Conservation (phyloP, 495 filamentous ascomycete genomes). For the Penicillium verhagenii region DNA sequence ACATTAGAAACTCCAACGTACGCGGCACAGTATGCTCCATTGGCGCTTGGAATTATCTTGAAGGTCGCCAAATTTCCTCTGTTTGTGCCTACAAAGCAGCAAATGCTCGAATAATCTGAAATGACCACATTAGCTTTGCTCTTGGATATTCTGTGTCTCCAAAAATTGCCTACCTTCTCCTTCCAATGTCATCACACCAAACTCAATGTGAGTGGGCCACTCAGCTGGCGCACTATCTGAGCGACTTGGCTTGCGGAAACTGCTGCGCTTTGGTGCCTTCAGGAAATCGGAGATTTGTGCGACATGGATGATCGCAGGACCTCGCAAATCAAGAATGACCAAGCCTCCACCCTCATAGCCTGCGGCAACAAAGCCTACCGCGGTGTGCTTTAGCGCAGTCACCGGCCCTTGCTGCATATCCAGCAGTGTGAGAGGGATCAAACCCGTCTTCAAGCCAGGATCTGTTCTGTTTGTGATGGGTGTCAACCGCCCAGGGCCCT, state of each 20-base stretch:
- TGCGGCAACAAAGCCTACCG: slow-evolving; percentile 86
- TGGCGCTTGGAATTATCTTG: slow-evolving; percentile 73
- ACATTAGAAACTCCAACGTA: slow-evolving; percentile 63
- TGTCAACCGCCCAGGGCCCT: slow-evolving; percentile 59
- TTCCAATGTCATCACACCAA: slow-evolving; percentile 90
- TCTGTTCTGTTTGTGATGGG: slow-evolving; percentile 74
- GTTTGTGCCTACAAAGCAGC: slow-evolving; percentile 87
- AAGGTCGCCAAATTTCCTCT: slow-evolving; percentile 81
- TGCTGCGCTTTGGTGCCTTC: slow-evolving; percentile 66
- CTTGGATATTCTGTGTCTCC: neutral
- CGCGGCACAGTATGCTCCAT: slow-evolving; percentile 69
- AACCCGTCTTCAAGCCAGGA: slow-evolving; percentile 74
- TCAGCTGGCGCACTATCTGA: slow-evolving; percentile 53
- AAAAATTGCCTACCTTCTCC: slow-evolving; percentile 60
- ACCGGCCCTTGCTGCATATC: slow-evolving; percentile 79
- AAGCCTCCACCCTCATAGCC: slow-evolving; percentile 80
- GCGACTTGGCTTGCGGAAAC: slow-evolving; percentile 55
- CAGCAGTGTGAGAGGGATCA: slow-evolving; percentile 77
- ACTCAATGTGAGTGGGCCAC: slow-evolving; percentile 78
- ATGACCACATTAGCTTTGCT: slow-evolving; percentile 18
- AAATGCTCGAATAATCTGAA: slow-evolving; percentile 84
- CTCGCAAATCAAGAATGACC: slow-evolving; percentile 80
- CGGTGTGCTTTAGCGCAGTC: slow-evolving; percentile 75
- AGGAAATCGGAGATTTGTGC: slow-evolving; percentile 63
- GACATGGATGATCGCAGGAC: slow-evolving; percentile 82